Evolutionary conservation across 2,329 filamentous ascomycete species (phyloP).

Genomic region (Fonsecaea erecta): DNA sequence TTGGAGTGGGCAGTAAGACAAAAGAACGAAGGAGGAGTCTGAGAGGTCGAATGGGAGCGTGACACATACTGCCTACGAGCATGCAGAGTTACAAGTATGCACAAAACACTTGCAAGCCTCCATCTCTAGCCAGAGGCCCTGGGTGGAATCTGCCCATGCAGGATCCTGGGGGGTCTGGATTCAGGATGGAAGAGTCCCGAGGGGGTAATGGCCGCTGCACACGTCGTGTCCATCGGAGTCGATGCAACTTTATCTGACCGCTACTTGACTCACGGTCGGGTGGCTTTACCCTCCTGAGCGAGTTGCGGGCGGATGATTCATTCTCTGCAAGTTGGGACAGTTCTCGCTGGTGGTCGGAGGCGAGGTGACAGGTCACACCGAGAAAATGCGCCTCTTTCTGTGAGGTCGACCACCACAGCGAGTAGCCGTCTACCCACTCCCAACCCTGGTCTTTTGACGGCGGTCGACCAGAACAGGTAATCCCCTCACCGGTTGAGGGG

Average conservation of each 20-base stretch:
- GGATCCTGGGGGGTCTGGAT: slow-evolving; percentile 9
- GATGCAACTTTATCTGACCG: slow-evolving; percentile 29
- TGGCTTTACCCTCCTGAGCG: not conserved
- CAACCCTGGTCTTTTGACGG: not conserved
- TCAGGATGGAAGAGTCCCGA: not conserved
- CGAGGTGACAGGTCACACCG: slow-evolving; percentile 11
- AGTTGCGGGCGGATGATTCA: slow-evolving; percentile 1
- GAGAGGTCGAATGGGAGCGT: slow-evolving; percentile 10
- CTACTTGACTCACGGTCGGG: slow-evolving; percentile 12
- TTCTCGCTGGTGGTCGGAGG: not conserved
- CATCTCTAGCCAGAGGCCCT: not conserved
- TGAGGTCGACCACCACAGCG: not conserved
- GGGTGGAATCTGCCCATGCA: not conserved
- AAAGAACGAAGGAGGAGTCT: not conserved
- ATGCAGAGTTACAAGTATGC: not conserved
- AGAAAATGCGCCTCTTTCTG: not conserved
- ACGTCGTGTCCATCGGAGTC: slow-evolving; percentile 15
- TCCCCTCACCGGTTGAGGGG: slow-evolving; percentile 17
- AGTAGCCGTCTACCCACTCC: not conserved
- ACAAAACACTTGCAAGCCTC: slow-evolving; percentile 4
- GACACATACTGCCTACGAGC: slow-evolving; percentile 12
- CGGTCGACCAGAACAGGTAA: slow-evolving; percentile 8
- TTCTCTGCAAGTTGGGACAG: not conserved
- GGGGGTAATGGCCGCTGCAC: not conserved
- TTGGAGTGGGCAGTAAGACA: not conserved